Conservation (phyloP, 1,139 yeast species). For the Geotrichum histeridarum region DNA sequence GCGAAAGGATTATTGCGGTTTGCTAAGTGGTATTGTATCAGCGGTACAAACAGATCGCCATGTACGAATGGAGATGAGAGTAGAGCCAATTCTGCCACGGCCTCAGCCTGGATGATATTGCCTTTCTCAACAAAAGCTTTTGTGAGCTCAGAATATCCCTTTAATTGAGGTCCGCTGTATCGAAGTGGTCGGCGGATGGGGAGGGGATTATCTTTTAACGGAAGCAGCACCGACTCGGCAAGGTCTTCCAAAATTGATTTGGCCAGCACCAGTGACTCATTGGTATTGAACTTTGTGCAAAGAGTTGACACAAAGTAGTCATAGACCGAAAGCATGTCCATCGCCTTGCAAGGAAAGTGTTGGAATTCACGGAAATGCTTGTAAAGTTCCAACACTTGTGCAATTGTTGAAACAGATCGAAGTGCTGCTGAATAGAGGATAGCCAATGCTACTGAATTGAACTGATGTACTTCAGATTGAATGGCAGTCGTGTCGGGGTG, state of each 20-base stretch:
- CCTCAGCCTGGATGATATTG: conserved; percentile 19
- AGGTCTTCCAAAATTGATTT: conserved; percentile 10
- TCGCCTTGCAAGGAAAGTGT: neutral
- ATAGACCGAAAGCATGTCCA: conserved; percentile 1
- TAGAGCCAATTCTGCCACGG: conserved; percentile 21
- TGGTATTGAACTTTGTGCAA: conserved; percentile 6
- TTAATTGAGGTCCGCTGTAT: conserved; percentile 6
- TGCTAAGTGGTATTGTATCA: conserved; percentile 21
- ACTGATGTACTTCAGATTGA: neutral
- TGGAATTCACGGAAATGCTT: conserved; percentile 5
- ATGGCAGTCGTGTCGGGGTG: neutral
- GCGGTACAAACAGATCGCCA: conserved; percentile 22
- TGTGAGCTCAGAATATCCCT: neutral
- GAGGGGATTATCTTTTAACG: neutral
- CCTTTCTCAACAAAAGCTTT: conserved; percentile 3
- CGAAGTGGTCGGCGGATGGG: neutral
- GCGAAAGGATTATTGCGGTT: conserved; percentile 21
- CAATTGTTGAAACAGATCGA: neutral
- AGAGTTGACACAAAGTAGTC: conserved; percentile 13
- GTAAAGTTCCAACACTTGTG: conserved; percentile 8
- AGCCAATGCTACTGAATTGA: conserved; percentile 16
- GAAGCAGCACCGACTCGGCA: neutral
- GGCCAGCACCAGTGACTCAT: conserved; percentile 10
- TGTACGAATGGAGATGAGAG: conserved; percentile 19
- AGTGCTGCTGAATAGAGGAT: conserved; percentile 12